Conservation (phyloP, 2,329 filamentous ascomycete species). For the Sporothrix protearum region DNA sequence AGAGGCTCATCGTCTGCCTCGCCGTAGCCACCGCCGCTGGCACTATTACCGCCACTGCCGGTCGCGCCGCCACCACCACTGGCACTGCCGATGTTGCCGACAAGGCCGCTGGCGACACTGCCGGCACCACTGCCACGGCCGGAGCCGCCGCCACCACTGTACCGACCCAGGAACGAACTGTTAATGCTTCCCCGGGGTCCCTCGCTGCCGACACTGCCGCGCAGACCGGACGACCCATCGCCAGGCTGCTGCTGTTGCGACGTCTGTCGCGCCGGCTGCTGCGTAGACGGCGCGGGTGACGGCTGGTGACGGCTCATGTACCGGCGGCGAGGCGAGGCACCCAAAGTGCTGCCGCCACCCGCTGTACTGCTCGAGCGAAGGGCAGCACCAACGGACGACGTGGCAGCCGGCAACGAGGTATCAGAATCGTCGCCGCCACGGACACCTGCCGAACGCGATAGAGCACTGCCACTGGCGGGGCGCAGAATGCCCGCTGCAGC, state of each 20-base stretch:
- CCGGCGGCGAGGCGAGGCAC: slow-evolving; percentile 24
- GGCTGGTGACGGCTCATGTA: slow-evolving; percentile 25
- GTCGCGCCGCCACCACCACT: slow-evolving; percentile 35
- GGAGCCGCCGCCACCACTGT: slow-evolving; percentile 22
- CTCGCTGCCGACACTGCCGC: slow-evolving; percentile 26
- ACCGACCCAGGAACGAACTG: slow-evolving; percentile 36
- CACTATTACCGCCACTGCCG: slow-evolving; percentile 5
- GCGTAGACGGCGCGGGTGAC: neutral
- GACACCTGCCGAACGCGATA: slow-evolving; percentile 7
- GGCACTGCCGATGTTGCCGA: slow-evolving; percentile 42
- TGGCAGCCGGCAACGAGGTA: slow-evolving; percentile 8
- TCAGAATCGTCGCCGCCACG: neutral
- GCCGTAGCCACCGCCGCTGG: slow-evolving; percentile 44
- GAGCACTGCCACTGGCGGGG: slow-evolving; percentile 17
- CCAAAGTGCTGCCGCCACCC: neutral
- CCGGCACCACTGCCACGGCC: slow-evolving; percentile 37
- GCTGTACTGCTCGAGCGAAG: neutral
- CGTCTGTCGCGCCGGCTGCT: neutral
- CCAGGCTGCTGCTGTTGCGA: neutral
- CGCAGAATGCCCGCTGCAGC: slow-evolving; percentile 17
- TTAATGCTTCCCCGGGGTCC: slow-evolving; percentile 43
- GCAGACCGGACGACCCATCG: neutral
- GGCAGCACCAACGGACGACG: neutral
- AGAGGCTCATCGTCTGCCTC: slow-evolving; percentile 65
- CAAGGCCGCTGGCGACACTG: slow-evolving; percentile 52